Evolutionary conservation across 495 filamentous ascomycete genomes (phyloP), one percentile per base, ranked within the genome.

Genomic region (Trichoderma parareesei): DNA sequence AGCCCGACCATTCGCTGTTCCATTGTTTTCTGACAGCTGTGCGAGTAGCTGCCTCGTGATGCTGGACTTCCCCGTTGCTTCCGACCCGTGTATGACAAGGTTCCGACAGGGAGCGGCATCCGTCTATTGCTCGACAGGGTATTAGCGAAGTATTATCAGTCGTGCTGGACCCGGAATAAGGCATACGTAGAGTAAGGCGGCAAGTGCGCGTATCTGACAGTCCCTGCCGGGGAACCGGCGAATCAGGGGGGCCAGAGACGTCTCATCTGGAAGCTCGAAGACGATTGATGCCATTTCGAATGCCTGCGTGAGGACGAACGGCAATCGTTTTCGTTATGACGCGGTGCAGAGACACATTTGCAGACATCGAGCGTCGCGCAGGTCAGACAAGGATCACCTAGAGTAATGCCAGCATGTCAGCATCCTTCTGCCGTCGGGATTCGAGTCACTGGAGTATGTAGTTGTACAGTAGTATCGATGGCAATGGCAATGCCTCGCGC

Each of bases 31-130:
- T 14, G 67, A 40, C 10, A 77, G 68, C 9, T 35, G 55, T 20
- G 69, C 64, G 3, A 97, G 83, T 18, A 94, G 78, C 9, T 81
- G 78, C 49, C 78, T 77, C 33, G 89, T 77, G 60, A 96, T 84
- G 61, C 84, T 82, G 37, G 84, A 90, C 76, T 97, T 98, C 67
- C 94, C 95, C 0, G 93, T 97, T n/a, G 92, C 87, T 67, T 91
- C 87, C n/a, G 91, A 85, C 20, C 94, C 94, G 69, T 98, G 85
- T 57, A 94, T 74, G 6, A 96, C 85, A 3, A 98, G 68, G 49
- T 86, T 88, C 7, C 71, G 77, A 65, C 77, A 79, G 38, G 78
- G 75, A 7, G 79, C 79, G 18, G 78, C 77, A 38, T 69, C 64
- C 11, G 79, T 79, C 70, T 82, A 43, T 9, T 20, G 35, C 13